Evolutionary conservation across 1,284 basidiomycete genomes (phyloP).

Genomic region (Kalmanozyma brasiliensis): DNA sequence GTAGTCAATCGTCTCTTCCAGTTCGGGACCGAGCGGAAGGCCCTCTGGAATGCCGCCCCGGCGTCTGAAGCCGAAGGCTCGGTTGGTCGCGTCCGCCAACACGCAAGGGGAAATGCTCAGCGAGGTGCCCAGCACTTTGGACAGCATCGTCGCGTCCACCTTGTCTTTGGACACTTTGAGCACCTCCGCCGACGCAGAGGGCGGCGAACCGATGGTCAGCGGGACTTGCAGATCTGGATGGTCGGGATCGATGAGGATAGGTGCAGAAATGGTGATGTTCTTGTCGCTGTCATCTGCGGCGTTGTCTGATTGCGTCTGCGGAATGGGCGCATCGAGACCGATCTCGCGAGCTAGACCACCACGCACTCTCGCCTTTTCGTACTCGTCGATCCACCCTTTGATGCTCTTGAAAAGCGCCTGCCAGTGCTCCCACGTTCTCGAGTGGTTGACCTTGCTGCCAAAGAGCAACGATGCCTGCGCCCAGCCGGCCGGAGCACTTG

Average conservation of each 20-base stretch:
- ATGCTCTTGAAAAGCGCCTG: conserved; percentile 52
- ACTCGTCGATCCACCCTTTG: conserved; percentile 59
- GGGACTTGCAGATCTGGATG: conserved; percentile 27
- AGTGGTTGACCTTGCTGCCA: conserved; percentile 26
- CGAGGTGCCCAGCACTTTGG: conserved; percentile 35
- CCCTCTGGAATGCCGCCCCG: conserved; percentile 59
- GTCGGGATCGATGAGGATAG: conserved; percentile 17
- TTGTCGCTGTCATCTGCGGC: conserved; percentile 2
- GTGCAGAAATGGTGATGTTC: conserved; percentile 23
- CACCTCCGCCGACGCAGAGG: conserved; percentile 19
- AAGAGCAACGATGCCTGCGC: conserved; percentile 21
- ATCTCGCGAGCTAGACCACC: conserved; percentile 56
- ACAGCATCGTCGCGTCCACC: conserved; percentile 31
- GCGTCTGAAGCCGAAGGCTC: conserved; percentile 53
- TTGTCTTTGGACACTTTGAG: conserved; percentile 29
- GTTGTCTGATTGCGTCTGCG: background rate
- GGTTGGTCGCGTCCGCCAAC: conserved; percentile 46
- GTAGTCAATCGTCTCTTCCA: conserved; percentile 59
- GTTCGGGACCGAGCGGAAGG: conserved; percentile 47
- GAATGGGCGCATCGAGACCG: conserved; percentile 32
- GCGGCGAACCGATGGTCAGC: conserved; percentile 34
- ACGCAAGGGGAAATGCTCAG: conserved; percentile 53
- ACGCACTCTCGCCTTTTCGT: conserved; percentile 57
- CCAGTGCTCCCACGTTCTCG: conserved; percentile 63
- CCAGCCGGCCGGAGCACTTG: conserved; percentile 6